Evolutionary conservation across 306 rosid genomes (phyloP).

Genomic region (Castanea sativa): DNA sequence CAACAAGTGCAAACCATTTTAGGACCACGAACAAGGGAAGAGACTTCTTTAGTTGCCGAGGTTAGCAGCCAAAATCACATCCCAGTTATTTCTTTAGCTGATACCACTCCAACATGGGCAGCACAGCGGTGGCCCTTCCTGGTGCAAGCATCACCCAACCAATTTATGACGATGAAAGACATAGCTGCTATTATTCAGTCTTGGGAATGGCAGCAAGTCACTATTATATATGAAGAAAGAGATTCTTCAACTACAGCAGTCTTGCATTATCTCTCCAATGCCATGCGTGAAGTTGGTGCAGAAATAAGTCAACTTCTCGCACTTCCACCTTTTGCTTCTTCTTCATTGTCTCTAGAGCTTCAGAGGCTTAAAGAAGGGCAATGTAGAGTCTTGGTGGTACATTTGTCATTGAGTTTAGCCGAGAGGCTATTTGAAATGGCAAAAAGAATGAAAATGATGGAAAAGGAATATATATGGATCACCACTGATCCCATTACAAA

Average conservation of each 20-base stretch:
- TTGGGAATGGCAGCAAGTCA: constrained; percentile 34
- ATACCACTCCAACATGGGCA: constrained; percentile 45
- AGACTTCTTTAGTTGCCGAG: constrained; percentile 35
- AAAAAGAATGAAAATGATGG: constrained; percentile 44
- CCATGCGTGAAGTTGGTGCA: constrained; percentile 24
- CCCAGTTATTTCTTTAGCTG: constrained; percentile 41
- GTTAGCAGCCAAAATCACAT: constrained; percentile 26
- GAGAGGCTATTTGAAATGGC: constrained; percentile 34
- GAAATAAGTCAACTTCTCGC: constrained; percentile 21
- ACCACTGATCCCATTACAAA: constrained; percentile 43
- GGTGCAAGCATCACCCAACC: constrained; percentile 31
- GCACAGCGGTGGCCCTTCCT: constrained; percentile 36
- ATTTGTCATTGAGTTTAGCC: constrained; percentile 30
- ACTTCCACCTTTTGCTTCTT: constrained; percentile 30
- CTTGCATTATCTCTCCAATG: constrained; percentile 27
- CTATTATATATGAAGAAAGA: constrained; percentile 37
- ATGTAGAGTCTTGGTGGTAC: constrained; percentile 41
- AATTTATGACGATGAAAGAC: constrained; percentile 36
- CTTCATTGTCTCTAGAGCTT: constrained; percentile 33
- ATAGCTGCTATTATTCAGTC: constrained; percentile 40
- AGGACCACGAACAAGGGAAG: constrained; percentile 53
- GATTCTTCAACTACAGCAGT: constrained; percentile 27
- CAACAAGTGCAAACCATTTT: constrained; percentile 33
- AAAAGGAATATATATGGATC: constrained; percentile 53
- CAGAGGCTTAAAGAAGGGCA: constrained; percentile 32